These are phyloP conservation scores for Fusarium abutilonis DNA, from an alignment of 2,329 filamentous ascomycete genomes.

Conservation along the genomic window DNA sequence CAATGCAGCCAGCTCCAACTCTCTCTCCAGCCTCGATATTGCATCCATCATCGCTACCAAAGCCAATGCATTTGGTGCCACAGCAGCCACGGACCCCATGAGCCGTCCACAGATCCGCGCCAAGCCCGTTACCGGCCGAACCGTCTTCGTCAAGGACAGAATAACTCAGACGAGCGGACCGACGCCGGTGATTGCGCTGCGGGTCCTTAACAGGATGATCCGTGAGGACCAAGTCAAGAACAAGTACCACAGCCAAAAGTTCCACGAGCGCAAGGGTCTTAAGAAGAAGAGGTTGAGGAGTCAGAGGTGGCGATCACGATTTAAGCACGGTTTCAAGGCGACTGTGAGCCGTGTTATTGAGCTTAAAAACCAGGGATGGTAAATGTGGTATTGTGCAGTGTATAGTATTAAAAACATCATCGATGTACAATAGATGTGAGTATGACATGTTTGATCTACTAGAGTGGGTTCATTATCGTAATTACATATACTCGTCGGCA, in stretches of 20 bases:
- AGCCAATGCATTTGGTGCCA: conserved; percentile 36
- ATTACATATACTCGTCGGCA: conserved; percentile 42
- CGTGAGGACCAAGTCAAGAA: conserved; percentile 65
- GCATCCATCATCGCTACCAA: conserved; percentile 50
- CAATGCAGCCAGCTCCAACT: conserved; percentile 39
- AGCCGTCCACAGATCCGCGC: conserved; percentile 46
- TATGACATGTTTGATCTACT: conserved; percentile 34
- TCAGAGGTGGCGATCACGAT: conserved; percentile 74
- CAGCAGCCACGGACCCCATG: conserved; percentile 38
- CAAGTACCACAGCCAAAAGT: conserved; percentile 69
- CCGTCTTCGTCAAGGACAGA: conserved; percentile 51
- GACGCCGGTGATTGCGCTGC: conserved; percentile 58
- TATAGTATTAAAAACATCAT: conserved; percentile 39
- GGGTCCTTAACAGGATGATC: conserved; percentile 53
- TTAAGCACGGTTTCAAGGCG: conserved; percentile 73
- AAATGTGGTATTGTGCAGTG: conserved; percentile 40
- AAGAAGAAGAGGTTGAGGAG: conserved; percentile 80
- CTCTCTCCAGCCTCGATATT: conserved; percentile 47
- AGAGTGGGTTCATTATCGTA: conserved; percentile 27
- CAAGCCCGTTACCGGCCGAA: conserved; percentile 51
- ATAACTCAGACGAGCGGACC: conserved; percentile 45
- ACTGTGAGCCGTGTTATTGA: conserved; percentile 72
- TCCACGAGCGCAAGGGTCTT: conserved; percentile 78
- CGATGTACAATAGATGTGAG: conserved; percentile 44
- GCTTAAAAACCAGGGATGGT: conserved; percentile 84